Evolutionary conservation across 2,329 filamentous ascomycete genomes (phyloP), one percentile per base, ranked within the genome.

Genomic region (Coniochaeta sp.): DNA sequence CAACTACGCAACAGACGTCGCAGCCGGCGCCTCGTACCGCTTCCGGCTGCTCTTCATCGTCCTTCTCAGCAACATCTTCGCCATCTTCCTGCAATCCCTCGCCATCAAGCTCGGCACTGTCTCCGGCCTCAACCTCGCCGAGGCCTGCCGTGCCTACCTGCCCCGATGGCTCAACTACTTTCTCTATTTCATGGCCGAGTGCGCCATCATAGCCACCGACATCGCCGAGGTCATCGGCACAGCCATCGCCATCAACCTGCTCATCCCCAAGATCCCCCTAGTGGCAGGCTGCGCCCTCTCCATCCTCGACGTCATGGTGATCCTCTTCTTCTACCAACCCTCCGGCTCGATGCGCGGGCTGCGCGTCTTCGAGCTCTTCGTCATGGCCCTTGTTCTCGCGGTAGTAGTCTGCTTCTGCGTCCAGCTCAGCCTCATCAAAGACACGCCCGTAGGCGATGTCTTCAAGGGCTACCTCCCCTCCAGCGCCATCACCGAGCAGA

Each of bases 191-290:
- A 70, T 88, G 56, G 79, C 83, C 1, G 85, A 88, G 64, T 68
- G 76, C 4, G 83, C 85, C 54, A 88, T 88, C 52, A 82, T 88
- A 50, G 85, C 85, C 0, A 88, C 85, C 0, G 85, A 88, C 63
- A 81, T 88, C 56, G 84, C 84, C 52, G 84, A 87, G 67, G 84
- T 87, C 18, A 87, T 88, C 57, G 85, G 85, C 49, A 86, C 82
- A 16, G 85, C 85, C 12, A 87, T 88, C 56, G 84, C 81, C 1
- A 68, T 88, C 48, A 87, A 87, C 57, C 70, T 88, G 14, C 72
- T 88, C 28, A 75, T 83, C 20, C 80, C 80, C 1, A 71, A 79
- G 52, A 71, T 88, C 5, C 84, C 85, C 0, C 70, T 88, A 8
- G 82, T 87, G 0, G 84, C 80, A 1, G 85, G 84, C 14, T 87